phyloP scores from a whole-genome alignment of 148 eudicot genomes.

The Dysphania ambrosioides region DNA sequence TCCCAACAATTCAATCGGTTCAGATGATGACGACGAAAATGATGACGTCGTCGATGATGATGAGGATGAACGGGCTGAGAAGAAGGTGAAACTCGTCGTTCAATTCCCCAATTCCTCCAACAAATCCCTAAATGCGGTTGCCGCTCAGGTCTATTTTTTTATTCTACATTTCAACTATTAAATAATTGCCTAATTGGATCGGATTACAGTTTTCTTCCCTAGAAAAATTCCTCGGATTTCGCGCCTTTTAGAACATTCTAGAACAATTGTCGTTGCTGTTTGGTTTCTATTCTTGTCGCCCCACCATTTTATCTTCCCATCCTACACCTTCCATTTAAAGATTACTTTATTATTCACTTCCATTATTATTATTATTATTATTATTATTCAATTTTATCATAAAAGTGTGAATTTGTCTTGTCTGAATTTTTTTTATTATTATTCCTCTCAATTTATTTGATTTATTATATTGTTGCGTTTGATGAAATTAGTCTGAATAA shows the following conservation, averaged over 20 bases:
- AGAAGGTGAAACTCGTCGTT: conserved; percentile 64
- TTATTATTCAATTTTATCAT: neutral
- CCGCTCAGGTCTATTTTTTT: conserved; percentile 5
- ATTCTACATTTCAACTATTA: neutral
- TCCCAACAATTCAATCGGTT: neutral
- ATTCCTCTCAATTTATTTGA: neutral
- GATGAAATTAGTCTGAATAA: neutral
- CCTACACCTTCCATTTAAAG: conserved; percentile 23
- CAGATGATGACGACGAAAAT: neutral
- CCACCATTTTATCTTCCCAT: conserved; percentile 22
- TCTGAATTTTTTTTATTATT: conserved; percentile 19
- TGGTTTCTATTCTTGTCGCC: conserved; percentile 26
- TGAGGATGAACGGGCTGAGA: conserved; percentile 61
- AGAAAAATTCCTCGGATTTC: conserved; percentile 36
- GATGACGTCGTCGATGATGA: conserved; percentile 34
- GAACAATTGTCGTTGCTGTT: conserved; percentile 30
- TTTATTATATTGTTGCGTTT: conserved; percentile 12
- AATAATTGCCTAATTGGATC: neutral
- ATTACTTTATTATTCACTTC: conserved; percentile 1
- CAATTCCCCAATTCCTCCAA: conserved; percentile 35
- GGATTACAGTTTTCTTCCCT: conserved; percentile 16
- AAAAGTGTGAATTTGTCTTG: conserved; percentile 47
- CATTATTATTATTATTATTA: conserved; percentile 6
- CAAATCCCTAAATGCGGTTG: conserved; percentile 16
- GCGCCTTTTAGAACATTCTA: conserved; percentile 42